Evolutionary conservation across 371 early-diverging fungal species (phyloP).

Genomic region (Saksenaea vasiformis): DNA sequence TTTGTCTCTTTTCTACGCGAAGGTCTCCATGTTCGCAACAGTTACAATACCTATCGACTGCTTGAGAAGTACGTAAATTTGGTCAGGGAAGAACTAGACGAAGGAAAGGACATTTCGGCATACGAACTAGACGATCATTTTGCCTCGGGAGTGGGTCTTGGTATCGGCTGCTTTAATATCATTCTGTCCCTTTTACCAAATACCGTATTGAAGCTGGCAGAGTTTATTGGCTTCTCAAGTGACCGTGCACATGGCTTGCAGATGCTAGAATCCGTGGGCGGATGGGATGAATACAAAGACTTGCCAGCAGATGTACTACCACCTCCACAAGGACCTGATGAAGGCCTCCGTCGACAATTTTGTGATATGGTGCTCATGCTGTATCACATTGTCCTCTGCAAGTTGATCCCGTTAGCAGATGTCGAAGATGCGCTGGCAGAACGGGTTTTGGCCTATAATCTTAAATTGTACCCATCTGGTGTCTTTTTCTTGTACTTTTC

Average conservation of each 20-base stretch:
- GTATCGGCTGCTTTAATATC: constrained; percentile 69
- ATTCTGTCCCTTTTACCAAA: constrained; percentile 67
- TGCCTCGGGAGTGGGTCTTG: constrained; percentile 65
- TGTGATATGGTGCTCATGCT: constrained; percentile 60
- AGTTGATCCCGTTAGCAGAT: constrained; percentile 51
- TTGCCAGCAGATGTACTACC: constrained; percentile 51
- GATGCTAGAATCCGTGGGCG: constrained; percentile 55
- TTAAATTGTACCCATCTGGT: constrained; percentile 50
- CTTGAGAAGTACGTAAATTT: constrained; percentile 54
- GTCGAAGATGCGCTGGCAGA: constrained; percentile 42
- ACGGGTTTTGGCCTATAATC: constrained; percentile 31
- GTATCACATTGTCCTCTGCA: constrained; percentile 66
- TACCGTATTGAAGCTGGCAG: constrained; percentile 59
- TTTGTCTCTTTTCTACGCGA: constrained; percentile 67
- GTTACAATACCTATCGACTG: constrained; percentile 56
- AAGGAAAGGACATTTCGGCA: constrained; percentile 24
- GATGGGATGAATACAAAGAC: constrained; percentile 47
- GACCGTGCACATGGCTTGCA: constrained; percentile 62
- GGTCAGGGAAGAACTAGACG: constrained; percentile 41
- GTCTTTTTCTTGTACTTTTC: constrained; percentile 63
- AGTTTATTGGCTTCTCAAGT: constrained; percentile 71
- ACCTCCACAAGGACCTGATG: constrained; percentile 31
- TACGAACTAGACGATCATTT: constrained; percentile 64
- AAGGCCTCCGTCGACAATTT: constrained; percentile 47
- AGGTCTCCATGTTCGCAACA: constrained; percentile 63